phyloP scores from a whole-genome alignment of 306 rosid genomes.

The Castanopsis chinensis region DNA sequence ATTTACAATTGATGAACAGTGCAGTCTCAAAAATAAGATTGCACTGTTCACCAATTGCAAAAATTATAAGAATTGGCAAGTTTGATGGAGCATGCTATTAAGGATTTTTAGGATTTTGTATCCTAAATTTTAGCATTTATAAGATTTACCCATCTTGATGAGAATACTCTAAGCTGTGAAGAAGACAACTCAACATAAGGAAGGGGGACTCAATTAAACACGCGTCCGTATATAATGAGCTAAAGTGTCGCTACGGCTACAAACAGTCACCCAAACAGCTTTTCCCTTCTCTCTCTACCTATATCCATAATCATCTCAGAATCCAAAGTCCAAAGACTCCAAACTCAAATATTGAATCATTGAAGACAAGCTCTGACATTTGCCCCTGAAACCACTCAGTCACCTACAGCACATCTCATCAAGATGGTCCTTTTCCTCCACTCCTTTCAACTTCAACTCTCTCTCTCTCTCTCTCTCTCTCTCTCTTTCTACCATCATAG shows the following conservation, averaged over 20 bases:
- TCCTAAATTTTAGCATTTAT: no score
- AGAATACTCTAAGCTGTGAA: not conserved
- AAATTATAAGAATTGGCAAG: no score
- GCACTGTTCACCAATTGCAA: no score
- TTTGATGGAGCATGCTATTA: no score
- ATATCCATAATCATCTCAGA: no score
- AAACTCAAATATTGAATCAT: not conserved
- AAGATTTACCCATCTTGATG: no score
- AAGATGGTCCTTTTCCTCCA: not conserved
- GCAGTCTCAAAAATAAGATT: no score
- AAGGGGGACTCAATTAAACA: not conserved
- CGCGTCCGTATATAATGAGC: slow-evolving; percentile 14
- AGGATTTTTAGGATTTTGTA: no score
- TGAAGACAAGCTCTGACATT: slow-evolving; percentile 18
- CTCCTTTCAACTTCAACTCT: no score
- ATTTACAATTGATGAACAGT: no score
- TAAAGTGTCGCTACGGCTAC: slow-evolving; percentile 16
- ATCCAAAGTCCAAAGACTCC: not conserved
- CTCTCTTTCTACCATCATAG: not conserved
- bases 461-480: no score
- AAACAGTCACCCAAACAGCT: not conserved
- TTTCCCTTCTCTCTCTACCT: not conserved
- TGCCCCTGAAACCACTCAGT: slow-evolving; percentile 45
- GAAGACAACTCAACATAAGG: not conserved
- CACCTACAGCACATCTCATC: not conserved